phyloP scores from a whole-genome alignment of 805 yeast genomes.

The Ogataea paradorogensis region DNA sequence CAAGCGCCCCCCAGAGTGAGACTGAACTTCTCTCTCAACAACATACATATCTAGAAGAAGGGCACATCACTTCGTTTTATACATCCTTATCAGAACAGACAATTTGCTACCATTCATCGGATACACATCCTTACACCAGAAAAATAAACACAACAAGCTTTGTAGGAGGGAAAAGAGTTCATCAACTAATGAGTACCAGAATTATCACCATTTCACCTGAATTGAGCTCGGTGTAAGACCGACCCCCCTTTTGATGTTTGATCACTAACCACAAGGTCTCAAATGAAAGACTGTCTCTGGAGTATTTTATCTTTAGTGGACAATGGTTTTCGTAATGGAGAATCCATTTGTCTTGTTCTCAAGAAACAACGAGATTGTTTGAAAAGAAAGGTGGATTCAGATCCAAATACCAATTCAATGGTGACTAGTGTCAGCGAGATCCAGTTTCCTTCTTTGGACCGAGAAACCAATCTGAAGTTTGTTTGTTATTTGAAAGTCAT shows the following conservation, averaged over 20 bases:
- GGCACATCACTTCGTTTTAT: background rate
- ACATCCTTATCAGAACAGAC: slow-evolving; percentile 9
- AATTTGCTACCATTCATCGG: background rate
- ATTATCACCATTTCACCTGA: slow-evolving; percentile 16
- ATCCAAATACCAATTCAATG: slow-evolving; percentile 3
- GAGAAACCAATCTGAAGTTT: slow-evolving; percentile 18
- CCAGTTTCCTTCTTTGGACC: slow-evolving; percentile 22
- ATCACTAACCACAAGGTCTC: slow-evolving; percentile 6
- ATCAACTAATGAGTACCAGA: slow-evolving; percentile 6
- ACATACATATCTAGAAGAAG: background rate
- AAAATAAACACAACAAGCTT: no score
- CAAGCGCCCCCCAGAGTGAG: slow-evolving; percentile 1
- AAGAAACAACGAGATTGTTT: slow-evolving; percentile 8
- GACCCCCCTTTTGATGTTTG: background rate
- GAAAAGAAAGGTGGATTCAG: slow-evolving; percentile 6
- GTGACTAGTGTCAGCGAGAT: slow-evolving; percentile 10
- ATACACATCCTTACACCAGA: slow-evolving; percentile 11
- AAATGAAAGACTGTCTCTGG: slow-evolving; percentile 15
- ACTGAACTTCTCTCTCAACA: background rate
- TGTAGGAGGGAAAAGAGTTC: background rate
- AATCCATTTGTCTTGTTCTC: slow-evolving; percentile 18
- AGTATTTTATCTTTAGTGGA: slow-evolving; percentile 23
- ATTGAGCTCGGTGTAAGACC: slow-evolving; percentile 14
- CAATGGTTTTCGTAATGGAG: slow-evolving; percentile 29
- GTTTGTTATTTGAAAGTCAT: slow-evolving; percentile 23